Evolutionary conservation across 2,329 filamentous ascomycete genomes (phyloP), one percentile per base, ranked within the genome.

Genomic region (Endoconidiophora laricicola): DNA sequence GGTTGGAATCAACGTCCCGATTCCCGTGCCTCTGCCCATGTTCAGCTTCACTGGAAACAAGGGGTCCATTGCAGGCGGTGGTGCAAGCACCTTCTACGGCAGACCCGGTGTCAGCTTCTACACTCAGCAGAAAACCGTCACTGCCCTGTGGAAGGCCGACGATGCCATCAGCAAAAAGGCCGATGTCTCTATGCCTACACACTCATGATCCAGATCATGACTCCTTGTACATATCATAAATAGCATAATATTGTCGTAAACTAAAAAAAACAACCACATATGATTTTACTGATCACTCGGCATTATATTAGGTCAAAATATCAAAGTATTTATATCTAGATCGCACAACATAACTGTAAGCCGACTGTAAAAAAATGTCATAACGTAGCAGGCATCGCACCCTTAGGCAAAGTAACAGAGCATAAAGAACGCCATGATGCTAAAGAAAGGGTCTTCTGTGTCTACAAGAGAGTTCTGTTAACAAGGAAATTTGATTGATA

Each of bases 61-160:
- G 80, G 88, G 83, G 74, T 86, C 80, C 60, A 73, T 96, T 52
- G 91, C 91, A 0, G 91, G 90, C 49, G 88, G 88, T 48, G 90
- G 91, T 54, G 83, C 85, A 37, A 94, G 78, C 68, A 94, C 87
- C 14, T 96, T 98, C 64, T 98, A 98, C 67, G 91, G 91, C 57
- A 83, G 85, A 66, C 86, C 87, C 0, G 91, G 90, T 22, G 67
- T 98, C 62, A 81, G 84, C 62, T 98, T 98, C 63, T 96, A 94
- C 67, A 98, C 91, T 2, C 91, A 96, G 69, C 76, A 84, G 62
- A 96, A 98, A 83, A 98, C 91, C 2, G 91, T 98, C 45, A 98
- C 91, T 48, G 82, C 86, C 57, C 68, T 93, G 63, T 98, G 91
- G 91, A 53, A 47, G 53, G 48, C 48, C 10, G 52, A 42, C 6